phyloP scores from a whole-genome alignment of 805 yeast genomes.

The Spathaspora passalidarum region DNA sequence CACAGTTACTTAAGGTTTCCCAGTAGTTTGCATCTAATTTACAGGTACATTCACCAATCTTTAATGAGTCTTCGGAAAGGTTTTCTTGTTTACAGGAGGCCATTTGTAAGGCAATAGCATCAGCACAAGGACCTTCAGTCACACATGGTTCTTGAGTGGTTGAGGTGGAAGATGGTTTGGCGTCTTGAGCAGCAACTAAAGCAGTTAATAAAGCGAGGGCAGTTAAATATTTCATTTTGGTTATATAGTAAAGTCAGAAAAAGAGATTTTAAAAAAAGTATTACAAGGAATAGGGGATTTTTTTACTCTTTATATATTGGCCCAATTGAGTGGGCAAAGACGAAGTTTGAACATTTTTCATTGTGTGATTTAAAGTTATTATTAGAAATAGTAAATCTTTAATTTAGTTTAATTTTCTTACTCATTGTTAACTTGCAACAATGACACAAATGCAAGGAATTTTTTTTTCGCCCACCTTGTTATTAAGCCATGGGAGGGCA shows the following conservation, averaged over 20 bases:
- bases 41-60: constrained; percentile 1
- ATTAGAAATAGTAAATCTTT: not conserved
- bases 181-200: not conserved
- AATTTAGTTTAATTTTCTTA: no score
- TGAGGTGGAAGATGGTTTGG: not conserved
- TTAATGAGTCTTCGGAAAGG: not conserved
- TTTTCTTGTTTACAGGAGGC: constrained; percentile 3
- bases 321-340: not conserved
- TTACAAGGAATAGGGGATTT: not conserved
- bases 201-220: constrained; percentile 1
- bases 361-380: not conserved
- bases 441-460: not conserved
- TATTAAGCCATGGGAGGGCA: not conserved
- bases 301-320: not conserved
- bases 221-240: not conserved
- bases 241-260: not conserved
- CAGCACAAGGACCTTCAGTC: not conserved
- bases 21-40: constrained; percentile 1
- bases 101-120: not conserved
- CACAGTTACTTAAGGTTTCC: constrained; percentile 2
- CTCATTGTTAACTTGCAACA: not conserved
- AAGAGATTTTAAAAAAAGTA: not conserved
- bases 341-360: not conserved
- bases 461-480: not conserved
- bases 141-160: not conserved